Conservation (phyloP, 495 filamentous ascomycete genomes). For the Aspergillus nidulans region DNA sequence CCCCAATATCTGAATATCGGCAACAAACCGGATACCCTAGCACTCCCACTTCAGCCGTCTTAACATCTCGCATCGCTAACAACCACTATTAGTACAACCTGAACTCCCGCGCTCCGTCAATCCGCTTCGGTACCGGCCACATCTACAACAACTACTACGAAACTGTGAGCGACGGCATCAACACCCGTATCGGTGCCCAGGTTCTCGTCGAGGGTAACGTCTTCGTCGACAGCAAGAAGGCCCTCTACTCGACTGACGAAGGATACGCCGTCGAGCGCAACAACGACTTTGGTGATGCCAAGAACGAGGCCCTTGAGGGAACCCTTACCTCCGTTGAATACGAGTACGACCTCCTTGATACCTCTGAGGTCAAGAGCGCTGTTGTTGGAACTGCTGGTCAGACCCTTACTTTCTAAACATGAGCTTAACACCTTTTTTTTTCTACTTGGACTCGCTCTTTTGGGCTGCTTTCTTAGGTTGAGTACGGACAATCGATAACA, state of each 20-base stretch:
- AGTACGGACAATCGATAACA: neutral
- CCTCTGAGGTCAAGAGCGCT: conserved; percentile 34
- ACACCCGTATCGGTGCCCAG: conserved; percentile 63
- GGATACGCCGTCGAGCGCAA: conserved; percentile 48
- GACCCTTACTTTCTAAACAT: conserved; percentile 49
- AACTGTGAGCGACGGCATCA: conserved; percentile 53
- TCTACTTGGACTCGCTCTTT: neutral
- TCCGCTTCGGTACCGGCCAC: conserved; percentile 61
- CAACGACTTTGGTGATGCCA: conserved; percentile 51
- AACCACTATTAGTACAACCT: conserved; percentile 58
- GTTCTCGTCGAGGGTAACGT: conserved; percentile 56
- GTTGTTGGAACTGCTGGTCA: conserved; percentile 51
- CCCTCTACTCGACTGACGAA: conserved; percentile 54
- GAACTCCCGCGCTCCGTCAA: conserved; percentile 54
- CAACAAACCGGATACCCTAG: no score
- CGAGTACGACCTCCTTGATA: conserved; percentile 42
- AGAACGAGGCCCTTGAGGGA: conserved; percentile 44
- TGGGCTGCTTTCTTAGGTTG: neutral
- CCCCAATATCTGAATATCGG: no score
- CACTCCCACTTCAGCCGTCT: no score
- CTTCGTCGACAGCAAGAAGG: conserved; percentile 30
- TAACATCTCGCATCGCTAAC: no score
- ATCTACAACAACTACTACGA: conserved; percentile 48
- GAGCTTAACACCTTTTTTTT: neutral
- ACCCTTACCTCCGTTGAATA: conserved; percentile 50